A percentile compares a stretch with the other conserved stretches of the same genome.
Conservation (phyloP, 176 grass and related monocot genomes). For the Musa schizocarpa region DNA sequence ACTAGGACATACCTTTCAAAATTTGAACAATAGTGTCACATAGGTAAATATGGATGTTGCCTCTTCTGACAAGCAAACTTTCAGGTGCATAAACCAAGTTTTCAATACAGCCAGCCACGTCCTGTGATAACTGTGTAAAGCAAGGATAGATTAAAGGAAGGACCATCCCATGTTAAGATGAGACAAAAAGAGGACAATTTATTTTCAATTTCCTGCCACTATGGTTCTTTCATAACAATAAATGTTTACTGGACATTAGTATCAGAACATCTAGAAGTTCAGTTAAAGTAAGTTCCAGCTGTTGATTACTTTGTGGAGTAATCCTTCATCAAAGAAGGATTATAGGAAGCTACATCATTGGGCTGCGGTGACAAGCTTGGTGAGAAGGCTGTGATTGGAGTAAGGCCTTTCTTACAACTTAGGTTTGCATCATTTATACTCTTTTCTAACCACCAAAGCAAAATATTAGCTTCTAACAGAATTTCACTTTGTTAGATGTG, state of each 20-base stretch:
- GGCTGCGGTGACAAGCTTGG: too few species aligned
- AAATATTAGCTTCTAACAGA: neutral
- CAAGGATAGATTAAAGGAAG: neutral
- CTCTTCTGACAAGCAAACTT: constrained; percentile 68
- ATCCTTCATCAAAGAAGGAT: too few species aligned
- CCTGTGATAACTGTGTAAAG: constrained; percentile 59
- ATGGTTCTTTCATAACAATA: neutral
- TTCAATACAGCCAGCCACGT: constrained; percentile 48
- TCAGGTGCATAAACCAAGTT: constrained; percentile 61
- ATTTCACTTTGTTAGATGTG: too few species aligned
- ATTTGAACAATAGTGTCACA: constrained; percentile 67
- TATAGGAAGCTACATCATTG: too few species aligned
- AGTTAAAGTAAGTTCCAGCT: too few species aligned
- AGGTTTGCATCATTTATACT: neutral
- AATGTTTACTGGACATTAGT: too few species aligned
- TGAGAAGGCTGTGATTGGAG: too few species aligned
- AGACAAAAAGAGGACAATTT: neutral
- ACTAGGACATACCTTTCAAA: constrained; percentile 51
- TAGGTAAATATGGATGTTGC: constrained; percentile 67
- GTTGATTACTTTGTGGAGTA: too few species aligned
- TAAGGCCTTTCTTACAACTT: too few species aligned
- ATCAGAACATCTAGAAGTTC: too few species aligned
- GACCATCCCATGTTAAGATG: neutral
- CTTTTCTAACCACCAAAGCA: neutral
- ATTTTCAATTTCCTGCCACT: neutral